Base-by-base conservation (phyloP, 2,329 filamentous ascomycete species). In the Ophiostoma montium region DNA sequence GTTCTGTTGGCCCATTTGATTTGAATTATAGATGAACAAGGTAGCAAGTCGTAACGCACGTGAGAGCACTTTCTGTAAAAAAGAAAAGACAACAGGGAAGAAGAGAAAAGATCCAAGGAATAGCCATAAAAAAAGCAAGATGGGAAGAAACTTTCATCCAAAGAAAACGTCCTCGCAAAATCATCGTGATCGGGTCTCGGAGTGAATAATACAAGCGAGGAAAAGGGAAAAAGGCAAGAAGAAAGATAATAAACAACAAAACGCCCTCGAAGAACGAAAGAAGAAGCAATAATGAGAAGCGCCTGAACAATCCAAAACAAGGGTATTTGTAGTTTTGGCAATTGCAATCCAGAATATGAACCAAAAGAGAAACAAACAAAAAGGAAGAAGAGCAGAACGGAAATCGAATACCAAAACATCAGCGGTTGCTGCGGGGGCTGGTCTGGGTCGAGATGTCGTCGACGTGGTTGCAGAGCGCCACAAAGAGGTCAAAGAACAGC, bases 401-500 rank as follows among this genome's bases (percentile, higher is more conserved):
- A 8, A 27, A 27, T 27, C 23, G 8, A 10, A 15, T 10, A 19
- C 19, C 16, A 27, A 3, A 35, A 10, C 1, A 36, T 31, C 7
- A 15, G 27, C 33, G 43, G 5, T 16, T 63, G 79, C 50, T 51
- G 50, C 50, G 50, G 30, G 50, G 50, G 19, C 41, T 46, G 30
- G 16, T 18, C 75, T 71, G 69, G 50, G 69, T 72, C 5, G 75
- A 72, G 53, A 81, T 74, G 58, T 82, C 83, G 63, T 79, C 86
- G 61, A 94, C 84, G 61, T 94, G 86, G 63, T 95, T 94, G 67
- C 85, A 88, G 67, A 95, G 78, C 16, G 89, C 87, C 46, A 95
- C 89, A 63, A 95, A 95, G 41, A 95, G 71, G 62, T 95, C 89
- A 62, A 95, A 95, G 70, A 94, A 95, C 52, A 94, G 71, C 60